Conservation (phyloP, 2,329 filamentous ascomycete species). For the Plectosphaerella sp. region DNA sequence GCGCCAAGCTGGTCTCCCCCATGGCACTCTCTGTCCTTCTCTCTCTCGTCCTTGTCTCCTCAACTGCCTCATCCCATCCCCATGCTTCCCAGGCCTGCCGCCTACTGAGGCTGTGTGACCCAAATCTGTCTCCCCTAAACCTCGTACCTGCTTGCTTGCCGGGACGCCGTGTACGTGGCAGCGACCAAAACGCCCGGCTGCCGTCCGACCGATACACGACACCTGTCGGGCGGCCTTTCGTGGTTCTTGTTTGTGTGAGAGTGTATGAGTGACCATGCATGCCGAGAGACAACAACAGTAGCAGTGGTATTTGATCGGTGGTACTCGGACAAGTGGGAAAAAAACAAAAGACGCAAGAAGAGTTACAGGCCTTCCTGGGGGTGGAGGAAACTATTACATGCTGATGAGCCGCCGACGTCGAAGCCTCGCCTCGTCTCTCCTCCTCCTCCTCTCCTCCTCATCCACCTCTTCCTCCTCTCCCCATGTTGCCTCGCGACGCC, state of each 20-base stretch:
- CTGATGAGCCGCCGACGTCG: conserved; percentile 30
- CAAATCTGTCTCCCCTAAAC: background rate
- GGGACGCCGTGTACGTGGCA: no score
- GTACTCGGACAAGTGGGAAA: conserved; percentile 12
- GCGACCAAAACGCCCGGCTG: no score
- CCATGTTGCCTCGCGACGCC: background rate
- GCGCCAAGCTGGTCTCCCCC: no score
- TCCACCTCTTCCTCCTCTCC: background rate
- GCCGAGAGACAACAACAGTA: background rate
- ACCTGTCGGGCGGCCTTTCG: no score
- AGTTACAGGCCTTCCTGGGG: conserved; percentile 28
- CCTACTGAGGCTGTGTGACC: background rate
- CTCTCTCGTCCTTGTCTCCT: background rate
- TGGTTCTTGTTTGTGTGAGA: no score
- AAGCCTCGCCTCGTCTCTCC: conserved; percentile 14
- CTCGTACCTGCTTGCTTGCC: no score
- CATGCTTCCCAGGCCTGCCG: background rate
- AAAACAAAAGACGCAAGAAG: conserved; percentile 15
- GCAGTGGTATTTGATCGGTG: background rate
- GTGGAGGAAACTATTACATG: conserved; percentile 41
- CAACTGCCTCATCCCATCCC: background rate
- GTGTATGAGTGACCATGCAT: no score
- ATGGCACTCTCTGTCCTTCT: background rate
- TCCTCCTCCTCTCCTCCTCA: conserved; percentile 16
- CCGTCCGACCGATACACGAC: no score